A percentile compares a stretch with the other conserved stretches of the same genome.
phyloP scores from a whole-genome alignment of 2,329 filamentous ascomycete species.

The Orbilia oligospora region DNA sequence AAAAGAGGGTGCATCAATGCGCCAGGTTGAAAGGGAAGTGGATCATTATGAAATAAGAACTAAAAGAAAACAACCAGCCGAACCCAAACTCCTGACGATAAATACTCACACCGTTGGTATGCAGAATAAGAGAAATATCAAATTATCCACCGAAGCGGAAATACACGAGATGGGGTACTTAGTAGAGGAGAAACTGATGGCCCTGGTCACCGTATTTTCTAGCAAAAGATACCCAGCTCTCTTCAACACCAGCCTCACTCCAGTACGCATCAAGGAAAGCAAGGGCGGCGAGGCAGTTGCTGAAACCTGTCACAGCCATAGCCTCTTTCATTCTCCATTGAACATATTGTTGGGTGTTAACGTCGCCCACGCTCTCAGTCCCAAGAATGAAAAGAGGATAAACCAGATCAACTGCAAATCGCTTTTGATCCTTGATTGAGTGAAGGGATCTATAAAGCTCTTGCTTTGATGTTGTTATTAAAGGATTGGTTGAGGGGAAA shows the following conservation, averaged over 20 bases:
- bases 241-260: conserved; percentile 51
- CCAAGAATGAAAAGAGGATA: conserved; percentile 56
- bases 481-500: conserved; percentile 37
- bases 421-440: conserved; percentile 57
- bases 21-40: conserved; percentile 22
- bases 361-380: conserved; percentile 52
- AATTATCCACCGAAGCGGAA: conserved; percentile 18
- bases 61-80: conserved; percentile 1
- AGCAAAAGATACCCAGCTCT: conserved; percentile 57
- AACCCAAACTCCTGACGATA: conserved; percentile 48
- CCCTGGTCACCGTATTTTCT: conserved; percentile 55
- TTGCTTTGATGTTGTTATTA: conserved; percentile 48
- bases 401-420: conserved; percentile 55
- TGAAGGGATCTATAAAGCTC: conserved; percentile 52
- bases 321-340: conserved; percentile 59
- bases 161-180: background rate
- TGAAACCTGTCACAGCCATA: conserved; percentile 58
- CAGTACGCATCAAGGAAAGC: conserved; percentile 54
- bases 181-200: conserved; percentile 52
- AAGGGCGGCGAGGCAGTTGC: conserved; percentile 53
- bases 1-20: conserved; percentile 47
- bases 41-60: conserved; percentile 9
- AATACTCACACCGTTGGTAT: conserved; percentile 47
- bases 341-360: conserved; percentile 55
- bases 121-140: conserved; percentile 36